These are phyloP conservation scores for Dryas drummondii DNA, from an alignment of 306 rosid species.

Conservation along the genomic window DNA sequence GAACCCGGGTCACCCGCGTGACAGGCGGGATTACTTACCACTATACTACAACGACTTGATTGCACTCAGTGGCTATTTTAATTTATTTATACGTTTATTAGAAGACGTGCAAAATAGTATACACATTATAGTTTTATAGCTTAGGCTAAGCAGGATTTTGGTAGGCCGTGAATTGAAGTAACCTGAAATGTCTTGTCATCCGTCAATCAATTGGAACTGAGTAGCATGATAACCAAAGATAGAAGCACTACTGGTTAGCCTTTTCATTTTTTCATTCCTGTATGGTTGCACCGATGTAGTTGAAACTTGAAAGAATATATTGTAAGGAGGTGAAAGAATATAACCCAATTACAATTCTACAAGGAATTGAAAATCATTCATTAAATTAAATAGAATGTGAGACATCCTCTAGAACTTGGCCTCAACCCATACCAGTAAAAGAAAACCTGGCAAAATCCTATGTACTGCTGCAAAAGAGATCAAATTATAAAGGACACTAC, in stretches of 20 bases:
- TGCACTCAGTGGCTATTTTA: accelerated
- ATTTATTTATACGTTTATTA: background rate
- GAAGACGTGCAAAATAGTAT: too few species aligned
- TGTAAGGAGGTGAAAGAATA: background rate
- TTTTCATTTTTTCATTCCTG: background rate
- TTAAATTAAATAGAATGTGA: background rate
- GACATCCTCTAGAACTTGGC: background rate
- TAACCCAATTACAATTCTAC: background rate
- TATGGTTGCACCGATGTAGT: background rate
- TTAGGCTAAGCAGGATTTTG: too few species aligned
- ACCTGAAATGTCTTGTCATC: too few species aligned
- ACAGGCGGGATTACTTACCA: conserved; percentile 39
- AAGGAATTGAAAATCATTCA: background rate
- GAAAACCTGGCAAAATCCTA: background rate
- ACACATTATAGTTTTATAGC: too few species aligned
- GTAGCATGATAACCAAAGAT: too few species aligned
- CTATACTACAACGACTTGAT: conserved; percentile 36
- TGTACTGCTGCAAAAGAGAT: background rate
- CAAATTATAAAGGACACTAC: background rate
- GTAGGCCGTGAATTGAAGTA: too few species aligned
- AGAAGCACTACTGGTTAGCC: too few species aligned
- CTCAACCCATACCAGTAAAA: background rate
- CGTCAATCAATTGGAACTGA: too few species aligned
- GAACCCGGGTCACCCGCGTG: conserved; percentile 41
- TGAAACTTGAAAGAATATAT: background rate